These are phyloP conservation scores for Wolfiporia cocos DNA, from an alignment of 1,284 basidiomycete species.

Conservation along the genomic window DNA sequence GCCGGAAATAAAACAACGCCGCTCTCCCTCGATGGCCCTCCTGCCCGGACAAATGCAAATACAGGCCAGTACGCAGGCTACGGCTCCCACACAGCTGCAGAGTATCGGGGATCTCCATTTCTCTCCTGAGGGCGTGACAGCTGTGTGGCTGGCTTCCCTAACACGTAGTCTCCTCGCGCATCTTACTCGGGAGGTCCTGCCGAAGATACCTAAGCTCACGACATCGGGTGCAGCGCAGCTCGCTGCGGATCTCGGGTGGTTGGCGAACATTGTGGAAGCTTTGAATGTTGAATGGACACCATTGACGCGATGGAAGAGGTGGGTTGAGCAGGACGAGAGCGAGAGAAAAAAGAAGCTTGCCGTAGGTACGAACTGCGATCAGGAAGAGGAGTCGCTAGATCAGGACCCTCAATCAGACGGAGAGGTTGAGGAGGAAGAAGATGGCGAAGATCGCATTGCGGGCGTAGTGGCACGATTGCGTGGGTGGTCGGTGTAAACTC, in stretches of 20 bases:
- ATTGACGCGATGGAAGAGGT: conserved; percentile 70
- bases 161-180: conserved; percentile 73
- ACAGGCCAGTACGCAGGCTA: conserved; percentile 4
- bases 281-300: conserved; percentile 81
- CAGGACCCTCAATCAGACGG: neutral
- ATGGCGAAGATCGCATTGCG: conserved; percentile 23
- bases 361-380: conserved; percentile 25
- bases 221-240: conserved; percentile 76
- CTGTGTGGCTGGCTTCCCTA: conserved; percentile 88
- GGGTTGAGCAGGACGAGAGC: conserved; percentile 53
- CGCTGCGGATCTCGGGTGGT: conserved; percentile 82
- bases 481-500: conserved; percentile 35
- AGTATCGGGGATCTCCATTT: conserved; percentile 21
- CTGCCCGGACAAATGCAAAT: conserved; percentile 27
- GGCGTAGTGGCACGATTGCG: conserved; percentile 44
- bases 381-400: conserved; percentile 24
- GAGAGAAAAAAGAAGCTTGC: conserved; percentile 38
- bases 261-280: conserved; percentile 87
- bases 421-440: conserved; percentile 4
- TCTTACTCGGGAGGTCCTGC: conserved; percentile 60
- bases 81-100: neutral
- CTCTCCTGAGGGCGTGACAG: conserved; percentile 74
- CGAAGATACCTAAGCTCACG: conserved; percentile 55
- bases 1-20: conserved; percentile 27
- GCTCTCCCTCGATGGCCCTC: conserved; percentile 24